Base-by-base conservation (phyloP, 2,329 filamentous ascomycete species). In the Aspergillus sp. region DNA sequence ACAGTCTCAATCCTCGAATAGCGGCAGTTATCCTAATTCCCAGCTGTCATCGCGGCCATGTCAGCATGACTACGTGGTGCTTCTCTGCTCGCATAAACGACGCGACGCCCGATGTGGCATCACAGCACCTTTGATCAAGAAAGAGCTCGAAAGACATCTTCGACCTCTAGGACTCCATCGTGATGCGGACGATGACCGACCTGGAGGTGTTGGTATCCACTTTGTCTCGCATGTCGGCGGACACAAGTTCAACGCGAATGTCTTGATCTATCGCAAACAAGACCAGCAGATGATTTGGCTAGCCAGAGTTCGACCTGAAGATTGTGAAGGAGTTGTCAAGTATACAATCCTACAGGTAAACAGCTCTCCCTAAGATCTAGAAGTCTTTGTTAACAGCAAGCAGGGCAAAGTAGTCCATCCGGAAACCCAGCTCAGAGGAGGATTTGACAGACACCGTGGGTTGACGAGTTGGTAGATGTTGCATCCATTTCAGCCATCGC, bases 141-240 rank as follows among this genome's bases (percentile, higher is more conserved):
- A 83, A 57, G 90, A 95, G 67, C 75, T 95, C 27, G 87, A 93
- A 70, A 77, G 89, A 2, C 88, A 95, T 62, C 77, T 95, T 27
- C 82, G 88, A 1, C 86, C 86, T 1, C 72, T 90, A 5, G 88
- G 88, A 0, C 69, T 95, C 9, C 87, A 84, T 62, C 82, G 90
- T 30, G 90, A 95, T 62, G 68, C 88, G 7, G 82, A 90, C 61
- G 90, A 95, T 62, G 82, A 88, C 64, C 74, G 90, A 37, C 85
- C 88, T 0, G 89, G 90, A 6, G 90, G 90, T 7, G 89, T 90
- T 1, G 90, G 88, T 1, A 87, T 95, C 47, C 94, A 93, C 70
- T 95, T 91, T 61, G 90, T 95, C 53, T 90, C 83, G 47, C 90
- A 96, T 61, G 88, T 95, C 5, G 90, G 91, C 30, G 91, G 90